A percentile compares a stretch with the other conserved stretches of the same genome.
Evolutionary conservation across 2,329 filamentous ascomycete species (phyloP).

Genomic region (Chaetomium sp.): DNA sequence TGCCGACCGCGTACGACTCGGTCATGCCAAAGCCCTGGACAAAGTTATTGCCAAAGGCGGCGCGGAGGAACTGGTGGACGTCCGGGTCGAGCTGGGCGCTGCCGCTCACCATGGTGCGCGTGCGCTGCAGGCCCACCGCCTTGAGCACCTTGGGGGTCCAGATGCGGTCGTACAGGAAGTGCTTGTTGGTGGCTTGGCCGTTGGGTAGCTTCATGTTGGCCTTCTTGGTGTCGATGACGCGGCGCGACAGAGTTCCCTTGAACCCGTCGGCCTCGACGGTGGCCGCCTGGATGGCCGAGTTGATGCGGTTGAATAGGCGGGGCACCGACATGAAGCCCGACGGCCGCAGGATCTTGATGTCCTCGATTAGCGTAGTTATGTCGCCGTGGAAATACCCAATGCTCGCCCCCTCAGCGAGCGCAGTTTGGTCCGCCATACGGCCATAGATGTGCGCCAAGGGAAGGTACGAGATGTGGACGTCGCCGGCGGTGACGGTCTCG

Average conservation of each 20-base stretch:
- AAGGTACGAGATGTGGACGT: slow-evolving; percentile 81
- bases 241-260: slow-evolving; percentile 77
- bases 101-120: slow-evolving; percentile 76
- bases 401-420: slow-evolving; percentile 69
- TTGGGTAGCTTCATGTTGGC: slow-evolving; percentile 72
- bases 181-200: slow-evolving; percentile 75
- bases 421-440: slow-evolving; percentile 76
- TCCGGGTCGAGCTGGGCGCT: slow-evolving; percentile 88
- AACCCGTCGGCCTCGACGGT: slow-evolving; percentile 80
- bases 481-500: slow-evolving; percentile 52
- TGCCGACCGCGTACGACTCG: slow-evolving; percentile 81
- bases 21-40: slow-evolving; percentile 91
- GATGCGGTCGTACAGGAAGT: slow-evolving; percentile 79
- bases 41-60: slow-evolving; percentile 78
- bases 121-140: slow-evolving; percentile 78
- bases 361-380: slow-evolving; percentile 81
- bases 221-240: slow-evolving; percentile 78
- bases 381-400: slow-evolving; percentile 96
- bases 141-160: slow-evolving; percentile 86
- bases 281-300: slow-evolving; percentile 74
- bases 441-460: slow-evolving; percentile 94
- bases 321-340: slow-evolving; percentile 87
- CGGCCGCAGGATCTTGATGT: slow-evolving; percentile 83
- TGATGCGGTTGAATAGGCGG: slow-evolving; percentile 88
- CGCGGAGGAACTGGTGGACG: slow-evolving; percentile 84